Evolutionary conservation across 2,329 filamentous ascomycete genomes (phyloP).

Genomic region (Colletotrichum cordylinicola): DNA sequence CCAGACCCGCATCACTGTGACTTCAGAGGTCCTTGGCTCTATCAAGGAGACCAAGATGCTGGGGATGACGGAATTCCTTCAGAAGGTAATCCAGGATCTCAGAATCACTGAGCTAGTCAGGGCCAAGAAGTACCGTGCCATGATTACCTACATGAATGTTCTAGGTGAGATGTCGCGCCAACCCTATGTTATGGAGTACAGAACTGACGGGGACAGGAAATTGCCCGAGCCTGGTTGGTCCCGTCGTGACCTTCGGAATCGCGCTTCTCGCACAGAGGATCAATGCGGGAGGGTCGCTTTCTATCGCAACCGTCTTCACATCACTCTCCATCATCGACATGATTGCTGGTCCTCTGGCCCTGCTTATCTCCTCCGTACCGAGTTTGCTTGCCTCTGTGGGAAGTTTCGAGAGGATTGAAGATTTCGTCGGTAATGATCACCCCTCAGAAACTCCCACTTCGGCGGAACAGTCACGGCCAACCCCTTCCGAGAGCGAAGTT

Average conservation of each 20-base stretch:
- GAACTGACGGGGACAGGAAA: conserved; percentile 1
- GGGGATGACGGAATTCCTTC: conserved; percentile 26
- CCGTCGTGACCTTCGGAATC: conserved; percentile 27
- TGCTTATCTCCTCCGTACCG: conserved; percentile 26
- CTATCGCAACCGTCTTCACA: conserved; percentile 24
- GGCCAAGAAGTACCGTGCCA: conserved; percentile 25
- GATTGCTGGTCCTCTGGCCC: conserved; percentile 24
- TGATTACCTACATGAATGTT: conserved; percentile 18
- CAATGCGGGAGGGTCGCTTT: neutral
- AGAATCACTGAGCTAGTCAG: conserved; percentile 23
- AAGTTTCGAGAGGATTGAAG: conserved; percentile 28
- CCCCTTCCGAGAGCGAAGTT: neutral
- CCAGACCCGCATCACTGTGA: conserved; percentile 30
- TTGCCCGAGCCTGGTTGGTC: conserved; percentile 15
- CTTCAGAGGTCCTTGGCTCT: conserved; percentile 30
- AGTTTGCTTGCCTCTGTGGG: conserved; percentile 26
- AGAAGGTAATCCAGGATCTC: conserved; percentile 20
- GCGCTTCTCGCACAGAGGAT: conserved; percentile 15
- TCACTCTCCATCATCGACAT: conserved; percentile 29
- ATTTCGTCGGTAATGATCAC: neutral
- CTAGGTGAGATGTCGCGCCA: neutral
- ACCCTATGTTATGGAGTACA: neutral
- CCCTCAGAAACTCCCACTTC: neutral
- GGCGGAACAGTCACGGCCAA: neutral
- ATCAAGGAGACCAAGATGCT: conserved; percentile 40